These are phyloP conservation scores for Hyphopichia homilentoma DNA, from an alignment of 805 yeast genomes.

Conservation along the genomic window DNA sequence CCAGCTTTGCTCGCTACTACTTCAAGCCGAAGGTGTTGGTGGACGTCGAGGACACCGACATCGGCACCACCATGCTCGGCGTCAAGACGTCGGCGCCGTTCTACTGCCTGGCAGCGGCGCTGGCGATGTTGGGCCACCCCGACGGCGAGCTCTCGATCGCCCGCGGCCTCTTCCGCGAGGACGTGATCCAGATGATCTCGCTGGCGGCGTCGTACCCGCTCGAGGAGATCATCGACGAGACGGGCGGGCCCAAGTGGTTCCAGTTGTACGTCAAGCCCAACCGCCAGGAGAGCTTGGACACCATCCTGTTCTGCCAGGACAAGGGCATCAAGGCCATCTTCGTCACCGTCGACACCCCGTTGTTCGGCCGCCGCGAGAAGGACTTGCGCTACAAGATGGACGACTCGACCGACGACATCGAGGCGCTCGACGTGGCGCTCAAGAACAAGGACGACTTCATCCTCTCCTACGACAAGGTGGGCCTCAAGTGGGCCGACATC, in stretches of 20 bases:
- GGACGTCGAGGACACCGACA: constrained; percentile 26
- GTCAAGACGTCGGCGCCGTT: constrained; percentile 39
- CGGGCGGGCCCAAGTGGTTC: constrained; percentile 41
- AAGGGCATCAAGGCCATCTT: constrained; percentile 45
- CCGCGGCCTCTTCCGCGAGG: constrained; percentile 35
- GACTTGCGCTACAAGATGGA: constrained; percentile 38
- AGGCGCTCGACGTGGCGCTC: constrained; percentile 13
- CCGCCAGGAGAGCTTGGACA: constrained; percentile 23
- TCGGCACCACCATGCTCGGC: constrained; percentile 27
- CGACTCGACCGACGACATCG: constrained; percentile 25
- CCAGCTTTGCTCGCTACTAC: constrained; percentile 37
- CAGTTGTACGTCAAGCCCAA: constrained; percentile 46
- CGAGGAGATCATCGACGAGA: constrained; percentile 37
- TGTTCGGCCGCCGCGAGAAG: constrained; percentile 51
- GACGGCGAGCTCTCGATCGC: constrained; percentile 43
- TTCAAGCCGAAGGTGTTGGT: constrained; percentile 44
- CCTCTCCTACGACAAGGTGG: constrained; percentile 8
- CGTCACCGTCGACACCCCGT: constrained; percentile 55
- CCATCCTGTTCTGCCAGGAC: constrained; percentile 35
- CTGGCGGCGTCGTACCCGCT: constrained; percentile 37
- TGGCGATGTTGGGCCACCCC: constrained; percentile 40
- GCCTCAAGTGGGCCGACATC: constrained; percentile 32
- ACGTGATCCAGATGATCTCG: constrained; percentile 48
- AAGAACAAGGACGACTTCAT: constrained; percentile 11
- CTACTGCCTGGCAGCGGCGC: constrained; percentile 48